Percentiles rank a stretch among this genome's conserved stretches.
phyloP scores from a whole-genome alignment of 2,329 filamentous ascomycete genomes.

The Tolypocladium paradoxum region DNA sequence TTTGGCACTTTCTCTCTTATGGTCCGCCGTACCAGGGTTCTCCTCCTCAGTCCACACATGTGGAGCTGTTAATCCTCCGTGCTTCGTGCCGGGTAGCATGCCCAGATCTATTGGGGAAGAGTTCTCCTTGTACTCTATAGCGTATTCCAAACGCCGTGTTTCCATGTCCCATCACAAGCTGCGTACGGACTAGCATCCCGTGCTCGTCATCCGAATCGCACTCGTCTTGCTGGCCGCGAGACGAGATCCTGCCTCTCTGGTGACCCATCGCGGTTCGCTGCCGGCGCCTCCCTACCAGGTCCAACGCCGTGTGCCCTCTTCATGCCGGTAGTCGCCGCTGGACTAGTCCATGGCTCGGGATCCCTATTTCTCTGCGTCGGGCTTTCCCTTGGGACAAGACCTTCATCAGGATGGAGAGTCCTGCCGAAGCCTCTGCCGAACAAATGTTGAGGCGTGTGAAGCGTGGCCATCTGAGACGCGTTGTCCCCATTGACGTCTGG shows the following conservation, averaged over 20 bases:
- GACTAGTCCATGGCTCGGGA: neutral
- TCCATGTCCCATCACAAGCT: neutral
- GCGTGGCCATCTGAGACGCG: constrained; percentile 36
- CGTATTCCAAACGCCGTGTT: neutral
- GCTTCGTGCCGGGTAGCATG: neutral
- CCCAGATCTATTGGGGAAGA: neutral
- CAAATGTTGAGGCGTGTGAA: constrained; percentile 34
- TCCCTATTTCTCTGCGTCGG: neutral
- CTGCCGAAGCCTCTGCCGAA: constrained; percentile 40
- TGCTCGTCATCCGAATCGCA: constrained; percentile 16
- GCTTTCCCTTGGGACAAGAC: constrained; percentile 22
- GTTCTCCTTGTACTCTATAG: neutral
- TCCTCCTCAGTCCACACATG: neutral
- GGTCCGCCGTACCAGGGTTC: too few relatives aligned
- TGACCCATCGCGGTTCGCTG: neutral
- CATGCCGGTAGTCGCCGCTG: constrained; percentile 5
- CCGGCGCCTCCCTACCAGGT: constrained; percentile 2
- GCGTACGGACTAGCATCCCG: neutral
- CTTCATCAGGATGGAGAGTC: constrained; percentile 33
- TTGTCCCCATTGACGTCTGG: constrained; percentile 17
- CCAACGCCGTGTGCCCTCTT: constrained; percentile 14
- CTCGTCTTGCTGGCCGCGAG: constrained; percentile 18
- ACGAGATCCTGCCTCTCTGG: constrained; percentile 5
- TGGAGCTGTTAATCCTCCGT: too few relatives aligned
- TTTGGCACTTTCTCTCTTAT: too few relatives aligned